These are phyloP conservation scores for Rhodotorula mucilaginosa DNA, from an alignment of 1,284 basidiomycete species.

Conservation along the genomic window DNA sequence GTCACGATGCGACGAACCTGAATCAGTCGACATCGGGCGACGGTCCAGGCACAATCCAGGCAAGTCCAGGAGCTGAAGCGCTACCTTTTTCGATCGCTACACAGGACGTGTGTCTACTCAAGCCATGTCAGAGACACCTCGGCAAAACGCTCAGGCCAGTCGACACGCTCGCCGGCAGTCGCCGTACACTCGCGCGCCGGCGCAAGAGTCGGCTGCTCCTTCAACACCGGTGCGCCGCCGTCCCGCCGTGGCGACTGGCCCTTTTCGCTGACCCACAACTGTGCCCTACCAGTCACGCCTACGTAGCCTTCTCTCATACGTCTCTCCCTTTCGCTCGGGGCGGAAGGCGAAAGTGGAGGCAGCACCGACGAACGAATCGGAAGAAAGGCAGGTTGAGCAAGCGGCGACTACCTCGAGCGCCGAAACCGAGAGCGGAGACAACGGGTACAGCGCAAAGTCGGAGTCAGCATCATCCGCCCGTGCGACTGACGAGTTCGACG, in stretches of 20 bases:
- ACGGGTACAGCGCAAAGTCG: constrained; percentile 23
- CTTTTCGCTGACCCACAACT: background rate
- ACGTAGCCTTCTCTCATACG: constrained; percentile 23
- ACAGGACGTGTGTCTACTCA: too few relatives aligned
- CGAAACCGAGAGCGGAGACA: constrained; percentile 29
- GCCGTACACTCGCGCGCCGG: constrained; percentile 4
- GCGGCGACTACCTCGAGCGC: background rate
- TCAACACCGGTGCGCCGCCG: constrained; percentile 14
- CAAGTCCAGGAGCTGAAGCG: too few relatives aligned
- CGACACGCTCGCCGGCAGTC: constrained; percentile 17
- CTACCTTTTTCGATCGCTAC: too few relatives aligned
- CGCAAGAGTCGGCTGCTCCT: background rate
- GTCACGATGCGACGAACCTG: too few relatives aligned
- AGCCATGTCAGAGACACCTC: constrained; percentile 18
- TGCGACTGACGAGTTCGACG: too few relatives aligned
- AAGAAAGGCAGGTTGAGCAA: background rate
- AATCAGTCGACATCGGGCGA: too few relatives aligned
- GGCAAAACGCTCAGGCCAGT: constrained; percentile 8
- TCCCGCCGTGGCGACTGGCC: background rate
- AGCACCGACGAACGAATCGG: background rate
- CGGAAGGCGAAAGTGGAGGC: constrained; percentile 4
- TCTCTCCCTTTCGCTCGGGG: constrained; percentile 28
- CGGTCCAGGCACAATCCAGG: too few relatives aligned
- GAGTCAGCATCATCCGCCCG: constrained; percentile 33
- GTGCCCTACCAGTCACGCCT: constrained; percentile 12